phyloP scores from a whole-genome alignment of 1,284 basidiomycete genomes.

The Ustilago cynodontis region DNA sequence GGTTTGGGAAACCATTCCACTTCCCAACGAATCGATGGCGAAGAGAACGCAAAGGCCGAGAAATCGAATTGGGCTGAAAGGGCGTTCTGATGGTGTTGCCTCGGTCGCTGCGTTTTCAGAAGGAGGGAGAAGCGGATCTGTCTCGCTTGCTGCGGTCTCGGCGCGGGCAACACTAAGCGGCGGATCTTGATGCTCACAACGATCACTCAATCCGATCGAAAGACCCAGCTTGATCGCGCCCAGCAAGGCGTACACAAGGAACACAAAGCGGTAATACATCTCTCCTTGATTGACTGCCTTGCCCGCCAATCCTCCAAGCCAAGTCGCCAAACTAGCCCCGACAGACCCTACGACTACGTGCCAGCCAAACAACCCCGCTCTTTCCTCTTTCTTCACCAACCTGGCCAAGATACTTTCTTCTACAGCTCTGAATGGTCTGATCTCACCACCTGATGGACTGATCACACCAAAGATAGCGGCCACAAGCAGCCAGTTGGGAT shows the following conservation, averaged over 20 bases:
- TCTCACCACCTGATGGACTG: conserved; percentile 26
- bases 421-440: conserved; percentile 29
- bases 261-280: conserved; percentile 18
- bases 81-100: background rate
- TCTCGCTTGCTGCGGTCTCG: conserved; percentile 9
- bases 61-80: conserved; percentile 6
- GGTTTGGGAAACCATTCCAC: conserved; percentile 34
- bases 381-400: conserved; percentile 22
- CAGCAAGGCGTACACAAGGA: conserved; percentile 25
- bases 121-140: conserved; percentile 13
- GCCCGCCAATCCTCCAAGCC: conserved; percentile 18
- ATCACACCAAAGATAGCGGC: conserved; percentile 29
- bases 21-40: conserved; percentile 29
- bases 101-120: background rate
- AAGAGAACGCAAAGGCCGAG: conserved; percentile 22
- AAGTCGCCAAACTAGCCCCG: conserved; percentile 29
- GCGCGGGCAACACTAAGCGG: no score
- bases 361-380: conserved; percentile 26
- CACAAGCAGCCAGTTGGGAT: conserved; percentile 10
- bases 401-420: conserved; percentile 29
- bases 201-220: conserved; percentile 16
- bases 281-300: background rate
- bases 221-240: conserved; percentile 23
- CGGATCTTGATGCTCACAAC: conserved; percentile 8
- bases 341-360: conserved; percentile 23